Evolutionary conservation across 2,329 filamentous ascomycete genomes (phyloP).

Genomic region (Ceratocystis diversiconidia): DNA sequence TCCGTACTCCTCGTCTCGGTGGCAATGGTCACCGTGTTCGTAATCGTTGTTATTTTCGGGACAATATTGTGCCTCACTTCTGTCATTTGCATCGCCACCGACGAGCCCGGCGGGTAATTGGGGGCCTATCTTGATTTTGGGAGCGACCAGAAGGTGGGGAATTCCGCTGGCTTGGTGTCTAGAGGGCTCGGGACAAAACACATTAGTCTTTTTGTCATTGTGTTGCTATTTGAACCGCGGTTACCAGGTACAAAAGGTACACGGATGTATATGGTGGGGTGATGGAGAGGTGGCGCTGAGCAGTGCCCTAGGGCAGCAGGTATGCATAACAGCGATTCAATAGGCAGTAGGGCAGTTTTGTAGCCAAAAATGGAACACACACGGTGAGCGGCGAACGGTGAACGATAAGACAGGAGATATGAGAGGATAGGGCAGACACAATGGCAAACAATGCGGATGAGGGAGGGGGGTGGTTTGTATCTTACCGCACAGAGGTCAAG

Average conservation of each 20-base stretch:
- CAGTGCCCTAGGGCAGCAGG: too few relatives aligned
- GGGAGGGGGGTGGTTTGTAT: background rate
- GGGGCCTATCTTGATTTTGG: conserved; percentile 35
- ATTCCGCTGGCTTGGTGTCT: conserved; percentile 65
- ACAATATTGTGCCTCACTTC: conserved; percentile 17
- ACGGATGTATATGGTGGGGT: too few relatives aligned
- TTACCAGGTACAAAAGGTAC: too few relatives aligned
- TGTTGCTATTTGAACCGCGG: too few relatives aligned
- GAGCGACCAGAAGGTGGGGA: conserved; percentile 55
- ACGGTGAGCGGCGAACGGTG: background rate
- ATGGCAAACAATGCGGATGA: too few relatives aligned
- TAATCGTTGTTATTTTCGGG: conserved; percentile 20
- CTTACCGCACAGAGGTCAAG: conserved; percentile 56
- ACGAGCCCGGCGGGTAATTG: conserved; percentile 30
- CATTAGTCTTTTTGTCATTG: conserved; percentile 28
- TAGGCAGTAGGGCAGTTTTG: background rate
- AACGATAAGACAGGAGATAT: conserved; percentile 2
- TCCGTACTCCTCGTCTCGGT: conserved; percentile 26
- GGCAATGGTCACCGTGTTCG: conserved; percentile 20
- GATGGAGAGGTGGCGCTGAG: too few relatives aligned
- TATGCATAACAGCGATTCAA: background rate
- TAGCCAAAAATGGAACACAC: background rate
- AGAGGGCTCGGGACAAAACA: conserved; percentile 30
- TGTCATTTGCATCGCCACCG: background rate
- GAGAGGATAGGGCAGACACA: too few relatives aligned